Evolutionary conservation across 495 filamentous ascomycete genomes (phyloP).

Genomic region (Daldinia decipiens): DNA sequence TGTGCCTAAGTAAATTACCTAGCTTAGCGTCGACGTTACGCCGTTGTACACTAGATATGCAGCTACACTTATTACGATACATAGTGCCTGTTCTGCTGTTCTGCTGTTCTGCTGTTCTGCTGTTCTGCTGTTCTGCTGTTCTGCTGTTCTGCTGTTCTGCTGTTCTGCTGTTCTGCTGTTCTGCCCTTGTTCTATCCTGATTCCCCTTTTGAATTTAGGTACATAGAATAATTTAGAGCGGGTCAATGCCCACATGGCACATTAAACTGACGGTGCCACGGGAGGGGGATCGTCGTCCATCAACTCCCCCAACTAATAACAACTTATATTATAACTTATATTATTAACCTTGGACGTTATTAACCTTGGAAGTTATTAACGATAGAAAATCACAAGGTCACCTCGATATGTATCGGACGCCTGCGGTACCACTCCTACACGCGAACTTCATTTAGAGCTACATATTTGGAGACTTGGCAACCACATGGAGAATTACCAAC

Average conservation of each 20-base stretch:
- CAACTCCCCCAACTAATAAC: slow-evolving; percentile 15
- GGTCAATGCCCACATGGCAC: slow-evolving; percentile 39
- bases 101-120: too few relatives aligned
- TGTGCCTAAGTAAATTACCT: background rate
- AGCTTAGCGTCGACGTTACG: background rate
- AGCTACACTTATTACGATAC: background rate
- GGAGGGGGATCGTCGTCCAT: slow-evolving; percentile 27
- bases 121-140: too few relatives aligned
- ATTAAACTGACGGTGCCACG: slow-evolving; percentile 18
- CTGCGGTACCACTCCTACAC: slow-evolving; percentile 31
- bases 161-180: too few relatives aligned
- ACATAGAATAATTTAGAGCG: background rate
- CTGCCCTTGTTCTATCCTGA: background rate
- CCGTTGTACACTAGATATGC: background rate
- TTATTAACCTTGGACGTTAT: slow-evolving; percentile 18
- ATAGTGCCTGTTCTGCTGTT: background rate
- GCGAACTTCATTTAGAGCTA: slow-evolving; percentile 36
- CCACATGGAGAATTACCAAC: slow-evolving; percentile 27
- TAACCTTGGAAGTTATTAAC: background rate
- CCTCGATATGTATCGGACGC: slow-evolving; percentile 32
- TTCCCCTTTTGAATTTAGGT: slow-evolving; percentile 1
- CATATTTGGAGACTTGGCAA: slow-evolving; percentile 27
- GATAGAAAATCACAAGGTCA: slow-evolving; percentile 18
- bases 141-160: too few relatives aligned
- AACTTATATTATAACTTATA: too few relatives aligned